phyloP scores from a whole-genome alignment of 2,329 filamentous ascomycete species.

The Dothideomycetidae sp. region DNA sequence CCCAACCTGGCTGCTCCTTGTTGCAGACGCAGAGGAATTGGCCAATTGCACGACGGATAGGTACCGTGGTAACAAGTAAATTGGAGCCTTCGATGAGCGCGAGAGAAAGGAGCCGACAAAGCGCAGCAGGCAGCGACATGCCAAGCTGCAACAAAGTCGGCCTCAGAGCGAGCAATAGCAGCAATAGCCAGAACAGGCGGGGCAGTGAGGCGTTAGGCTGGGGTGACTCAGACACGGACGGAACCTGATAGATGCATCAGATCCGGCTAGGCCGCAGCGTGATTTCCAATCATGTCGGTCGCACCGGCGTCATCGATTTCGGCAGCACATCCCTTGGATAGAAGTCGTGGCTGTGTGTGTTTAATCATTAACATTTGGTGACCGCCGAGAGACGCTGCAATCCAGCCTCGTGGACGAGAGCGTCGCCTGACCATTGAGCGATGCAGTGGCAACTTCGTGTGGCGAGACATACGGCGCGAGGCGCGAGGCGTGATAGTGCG shows the following conservation, averaged over 20 bases:
- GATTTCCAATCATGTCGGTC: not conserved
- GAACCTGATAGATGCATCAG: not conserved
- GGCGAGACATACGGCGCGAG: too few relatives aligned
- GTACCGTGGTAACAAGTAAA: not conserved
- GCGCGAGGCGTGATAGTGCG: not conserved
- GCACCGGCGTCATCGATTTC: not conserved
- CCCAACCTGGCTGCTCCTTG: too few relatives aligned
- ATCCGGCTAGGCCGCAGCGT: not conserved
- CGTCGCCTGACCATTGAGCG: not conserved
- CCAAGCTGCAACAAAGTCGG: too few relatives aligned
- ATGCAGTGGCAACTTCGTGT: too few relatives aligned
- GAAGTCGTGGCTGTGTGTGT: too few relatives aligned
- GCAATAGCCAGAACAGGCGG: not conserved
- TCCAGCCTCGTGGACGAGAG: too few relatives aligned
- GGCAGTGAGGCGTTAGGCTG: not conserved
- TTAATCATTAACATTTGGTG: too few relatives aligned
- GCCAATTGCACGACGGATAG: not conserved
- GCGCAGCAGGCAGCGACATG: too few relatives aligned
- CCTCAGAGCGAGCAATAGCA: not conserved
- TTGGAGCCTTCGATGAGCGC: not conserved
- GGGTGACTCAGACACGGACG: not conserved
- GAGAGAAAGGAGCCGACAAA: not conserved
- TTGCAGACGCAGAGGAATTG: not conserved
- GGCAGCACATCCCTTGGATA: too few relatives aligned
- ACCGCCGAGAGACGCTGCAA: slow-evolving; percentile 1